A percentile compares a stretch with the other conserved stretches of the same genome.
phyloP scores from a whole-genome alignment of 805 yeast genomes.

The Monosporozyma aerobia region DNA sequence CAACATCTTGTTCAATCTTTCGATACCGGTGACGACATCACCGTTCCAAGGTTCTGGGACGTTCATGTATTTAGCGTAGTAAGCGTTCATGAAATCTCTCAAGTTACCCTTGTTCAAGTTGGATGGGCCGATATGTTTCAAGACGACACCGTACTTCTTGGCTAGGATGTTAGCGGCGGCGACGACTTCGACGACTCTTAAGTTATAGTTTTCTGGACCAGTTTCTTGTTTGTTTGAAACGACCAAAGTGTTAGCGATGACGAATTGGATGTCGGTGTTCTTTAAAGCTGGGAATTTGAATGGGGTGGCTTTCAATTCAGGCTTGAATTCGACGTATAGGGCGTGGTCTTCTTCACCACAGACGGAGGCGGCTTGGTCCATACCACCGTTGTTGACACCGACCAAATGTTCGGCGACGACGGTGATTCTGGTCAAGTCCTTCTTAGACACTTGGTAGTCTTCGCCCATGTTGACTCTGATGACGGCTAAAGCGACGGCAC shows the following conservation, averaged over 20 bases:
- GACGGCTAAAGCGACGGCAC: conserved; percentile 50
- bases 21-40: conserved; percentile 35
- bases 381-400: conserved; percentile 72
- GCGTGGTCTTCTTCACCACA: conserved; percentile 54
- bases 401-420: conserved; percentile 60
- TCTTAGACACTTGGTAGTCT: conserved; percentile 33
- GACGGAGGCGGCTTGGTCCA: conserved; percentile 69
- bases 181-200: conserved; percentile 64
- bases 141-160: conserved; percentile 33
- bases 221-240: conserved; percentile 60
- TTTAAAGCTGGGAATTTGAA: conserved; percentile 42
- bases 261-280: conserved; percentile 38
- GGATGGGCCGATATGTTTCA: conserved; percentile 38
- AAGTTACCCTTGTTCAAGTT: conserved; percentile 41
- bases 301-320: conserved; percentile 46
- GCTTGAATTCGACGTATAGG: conserved; percentile 51
- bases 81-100: conserved; percentile 53
- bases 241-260: conserved; percentile 55
- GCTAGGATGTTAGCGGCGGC: conserved; percentile 58
- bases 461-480: conserved; percentile 43
- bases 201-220: conserved; percentile 59
- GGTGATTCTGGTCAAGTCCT: conserved; percentile 49
- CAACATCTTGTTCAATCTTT: conserved; percentile 34
- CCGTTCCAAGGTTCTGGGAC: conserved; percentile 37
- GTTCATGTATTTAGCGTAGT: conserved; percentile 26